These are phyloP conservation scores for Coniochaeta prunicola DNA, from an alignment of 2,329 filamentous ascomycete genomes.

Conservation along the genomic window DNA sequence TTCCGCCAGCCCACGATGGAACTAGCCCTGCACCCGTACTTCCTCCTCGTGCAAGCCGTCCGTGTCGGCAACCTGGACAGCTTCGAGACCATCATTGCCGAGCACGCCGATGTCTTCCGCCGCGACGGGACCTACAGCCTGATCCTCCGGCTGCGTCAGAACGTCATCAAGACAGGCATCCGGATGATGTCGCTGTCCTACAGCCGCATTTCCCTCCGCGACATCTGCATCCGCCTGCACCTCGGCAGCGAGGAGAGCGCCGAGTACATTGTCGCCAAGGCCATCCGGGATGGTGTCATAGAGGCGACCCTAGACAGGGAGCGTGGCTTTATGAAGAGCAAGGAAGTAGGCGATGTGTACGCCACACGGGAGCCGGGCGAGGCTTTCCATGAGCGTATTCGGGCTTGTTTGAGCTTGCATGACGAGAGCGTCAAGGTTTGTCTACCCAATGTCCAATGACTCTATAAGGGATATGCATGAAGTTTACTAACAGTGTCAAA, in stretches of 20 bases:
- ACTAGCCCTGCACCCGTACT: slow-evolving; percentile 82
- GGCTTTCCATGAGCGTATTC: slow-evolving; percentile 95
- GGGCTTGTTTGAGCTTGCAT: slow-evolving; percentile 82
- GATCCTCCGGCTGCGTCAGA: slow-evolving; percentile 89
- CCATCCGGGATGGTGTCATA: slow-evolving; percentile 94
- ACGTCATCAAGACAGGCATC: slow-evolving; percentile 98
- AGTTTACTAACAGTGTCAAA: slow-evolving; percentile 16
- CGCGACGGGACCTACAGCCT: slow-evolving; percentile 93
- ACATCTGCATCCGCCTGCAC: slow-evolving; percentile 93
- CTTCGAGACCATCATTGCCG: slow-evolving; percentile 80
- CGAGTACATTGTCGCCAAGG: slow-evolving; percentile 98
- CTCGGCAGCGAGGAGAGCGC: slow-evolving; percentile 94
- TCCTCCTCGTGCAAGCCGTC: slow-evolving; percentile 88
- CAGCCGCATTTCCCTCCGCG: slow-evolving; percentile 90
- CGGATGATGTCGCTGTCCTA: slow-evolving; percentile 99
- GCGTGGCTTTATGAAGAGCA: slow-evolving; percentile 96
- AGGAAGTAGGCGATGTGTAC: slow-evolving; percentile 92
- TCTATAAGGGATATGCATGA: neutral
- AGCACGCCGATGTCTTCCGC: slow-evolving; percentile 78
- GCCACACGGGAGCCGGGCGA: slow-evolving; percentile 92
- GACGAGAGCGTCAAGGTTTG: slow-evolving; percentile 96
- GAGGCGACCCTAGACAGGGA: slow-evolving; percentile 92
- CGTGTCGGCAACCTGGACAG: slow-evolving; percentile 93
- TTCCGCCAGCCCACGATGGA: slow-evolving; percentile 89
- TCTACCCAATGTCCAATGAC: slow-evolving; percentile 2